phyloP scores from a whole-genome alignment of 441 rosid genomes.

The Cnidoscolus chayamansa region DNA sequence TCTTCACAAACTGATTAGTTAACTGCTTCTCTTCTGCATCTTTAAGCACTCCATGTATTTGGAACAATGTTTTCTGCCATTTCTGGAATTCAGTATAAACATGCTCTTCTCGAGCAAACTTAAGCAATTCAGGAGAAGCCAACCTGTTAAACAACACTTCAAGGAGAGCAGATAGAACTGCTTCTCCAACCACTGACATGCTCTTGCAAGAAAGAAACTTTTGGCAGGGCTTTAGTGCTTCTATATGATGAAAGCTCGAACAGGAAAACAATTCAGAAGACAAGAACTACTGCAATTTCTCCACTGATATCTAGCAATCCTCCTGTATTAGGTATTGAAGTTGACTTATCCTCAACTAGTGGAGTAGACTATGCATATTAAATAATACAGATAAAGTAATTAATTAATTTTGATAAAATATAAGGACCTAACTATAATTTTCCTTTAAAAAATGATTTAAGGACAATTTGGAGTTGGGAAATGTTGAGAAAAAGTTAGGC shows the following conservation, averaged over 20 bases:
- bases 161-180: constrained; percentile 9
- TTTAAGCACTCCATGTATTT: constrained; percentile 19
- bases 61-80: constrained; percentile 15
- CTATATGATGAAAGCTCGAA: not conserved
- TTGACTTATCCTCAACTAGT: constrained; percentile 3
- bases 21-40: constrained; percentile 32
- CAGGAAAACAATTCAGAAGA: not conserved
- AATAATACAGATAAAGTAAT: no score
- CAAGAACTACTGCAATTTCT: not conserved
- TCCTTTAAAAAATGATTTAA: no score
- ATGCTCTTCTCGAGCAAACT: constrained; percentile 14
- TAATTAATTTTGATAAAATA: no score
- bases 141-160: constrained; percentile 12
- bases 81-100: constrained; percentile 18
- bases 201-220: not conserved
- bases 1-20: constrained; percentile 11
- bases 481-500: not conserved
- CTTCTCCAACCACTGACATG: constrained; percentile 13
- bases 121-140: constrained; percentile 17
- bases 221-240: not conserved
- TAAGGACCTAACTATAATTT: no score
- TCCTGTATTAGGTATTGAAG: not conserved
- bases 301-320: not conserved
- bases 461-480: not conserved
- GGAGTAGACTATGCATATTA: constrained; percentile 1